Evolutionary conservation across 1,284 basidiomycete genomes (phyloP), one percentile per base, ranked within the genome.

Genomic region (Malassezia sympodialis): DNA sequence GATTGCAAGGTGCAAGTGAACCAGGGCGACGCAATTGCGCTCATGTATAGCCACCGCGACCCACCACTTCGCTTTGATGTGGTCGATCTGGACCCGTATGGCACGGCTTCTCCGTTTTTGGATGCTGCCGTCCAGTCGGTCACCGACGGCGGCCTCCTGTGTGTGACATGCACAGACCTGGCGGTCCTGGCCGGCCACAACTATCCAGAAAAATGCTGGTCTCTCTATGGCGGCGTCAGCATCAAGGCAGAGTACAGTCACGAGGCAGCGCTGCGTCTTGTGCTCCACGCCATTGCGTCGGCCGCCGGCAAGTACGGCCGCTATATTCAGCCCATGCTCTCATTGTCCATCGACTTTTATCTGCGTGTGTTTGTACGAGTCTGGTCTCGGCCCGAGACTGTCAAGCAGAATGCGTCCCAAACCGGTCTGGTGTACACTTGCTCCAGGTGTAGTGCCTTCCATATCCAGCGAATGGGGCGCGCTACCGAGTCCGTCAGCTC

Each of bases 331-430:
- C 93, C 93, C 1, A 77, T 96, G n/a, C 76, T 96, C 7, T 90
- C 86, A 0, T 80, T 99, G 32, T 93, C 89, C 11, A 96, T 99
- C 72, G 94, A 98, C 73, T 99, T 98, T 73, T 98, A 99, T 75
- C 84, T 96, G 24, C 85, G 94, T 7, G 75, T 96, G 14, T 99
- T 96, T 70, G 83, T 96, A 10, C 82, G 85, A 14, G 79, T 99
- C 4, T 79, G 83, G 60, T 81, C 84, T 0, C 80, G 83, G 1
- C 84, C 90, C 0, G 77, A 84, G n/a, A 84, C 90, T 73, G 90
- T 93, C 31, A 98, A 99, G 76, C 84, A 83, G 59, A 77, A 82
- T 2, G 79, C 70, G 1, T 51, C 54, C 52, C 58, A 67, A 40
- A 70, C 65, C 3, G 70, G 68, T 15, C 52, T 63, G 6, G 69